A percentile compares a stretch with the other conserved stretches of the same genome.
phyloP scores from a whole-genome alignment of 169 alveolate species.

The Theileria orientalis region DNA sequence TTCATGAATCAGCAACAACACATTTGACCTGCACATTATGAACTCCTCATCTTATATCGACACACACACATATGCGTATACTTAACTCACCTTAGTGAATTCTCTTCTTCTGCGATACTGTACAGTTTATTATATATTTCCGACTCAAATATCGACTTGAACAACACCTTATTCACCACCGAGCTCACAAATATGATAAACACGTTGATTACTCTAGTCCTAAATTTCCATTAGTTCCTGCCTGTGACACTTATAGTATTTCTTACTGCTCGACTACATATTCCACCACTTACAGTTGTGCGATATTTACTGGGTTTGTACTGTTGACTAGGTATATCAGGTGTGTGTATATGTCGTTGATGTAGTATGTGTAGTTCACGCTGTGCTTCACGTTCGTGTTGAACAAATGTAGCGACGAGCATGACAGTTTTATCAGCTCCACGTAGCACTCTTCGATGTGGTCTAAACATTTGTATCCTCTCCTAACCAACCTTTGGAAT shows the following conservation, averaged over 20 bases:
- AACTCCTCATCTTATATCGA: not conserved
- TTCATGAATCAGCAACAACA: not conserved
- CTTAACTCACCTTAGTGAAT: not conserved
- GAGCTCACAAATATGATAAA: slow-evolving; percentile 2
- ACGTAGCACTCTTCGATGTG: slow-evolving; percentile 27
- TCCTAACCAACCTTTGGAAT: slow-evolving; percentile 14
- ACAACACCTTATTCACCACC: not conserved
- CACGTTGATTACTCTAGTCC: slow-evolving; percentile 7
- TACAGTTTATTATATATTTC: slow-evolving; percentile 3
- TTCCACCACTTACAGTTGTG: not conserved
- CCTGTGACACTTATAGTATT: too few relatives aligned
- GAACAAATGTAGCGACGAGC: slow-evolving; percentile 18
- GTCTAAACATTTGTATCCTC: not conserved
- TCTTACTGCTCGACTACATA: too few relatives aligned
- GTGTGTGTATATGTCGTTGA: slow-evolving; percentile 8
- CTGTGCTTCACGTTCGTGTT: not conserved
- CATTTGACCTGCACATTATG: not conserved
- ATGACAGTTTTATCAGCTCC: slow-evolving; percentile 32
- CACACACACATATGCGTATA: not conserved
- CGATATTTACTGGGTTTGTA: not conserved
- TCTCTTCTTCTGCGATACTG: not conserved
- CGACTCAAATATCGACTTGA: not conserved
- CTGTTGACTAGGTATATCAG: not conserved
- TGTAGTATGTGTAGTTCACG: slow-evolving; percentile 1
- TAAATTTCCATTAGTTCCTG: not conserved